Percentiles rank a stretch among this genome's conserved stretches.
Evolutionary conservation across 2,329 filamentous ascomycete species (phyloP).

Genomic region (Ceratocystis cubensis): DNA sequence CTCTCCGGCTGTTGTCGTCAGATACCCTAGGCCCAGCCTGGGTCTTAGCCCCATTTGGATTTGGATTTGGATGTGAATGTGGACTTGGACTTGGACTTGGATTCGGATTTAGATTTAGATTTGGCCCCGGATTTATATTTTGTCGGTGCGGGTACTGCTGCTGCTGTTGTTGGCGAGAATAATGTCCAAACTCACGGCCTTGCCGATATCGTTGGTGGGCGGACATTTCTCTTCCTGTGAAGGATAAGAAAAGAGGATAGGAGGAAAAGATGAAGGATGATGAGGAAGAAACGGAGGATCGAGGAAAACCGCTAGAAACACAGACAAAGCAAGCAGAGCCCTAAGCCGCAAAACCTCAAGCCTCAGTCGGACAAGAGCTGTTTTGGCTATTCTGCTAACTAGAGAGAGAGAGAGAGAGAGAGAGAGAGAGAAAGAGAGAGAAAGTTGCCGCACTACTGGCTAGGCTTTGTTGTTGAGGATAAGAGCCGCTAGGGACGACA

Average conservation of each 20-base stretch:
- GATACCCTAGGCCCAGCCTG: not conserved
- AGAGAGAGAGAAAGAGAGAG: not conserved
- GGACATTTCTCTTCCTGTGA: conserved; percentile 4
- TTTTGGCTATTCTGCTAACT: not conserved
- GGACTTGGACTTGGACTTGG: no score
- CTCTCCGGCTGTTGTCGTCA: not conserved
- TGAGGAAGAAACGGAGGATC: not conserved
- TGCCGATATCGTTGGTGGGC: conserved; percentile 8
- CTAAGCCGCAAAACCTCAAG: no score
- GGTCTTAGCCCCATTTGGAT: not conserved
- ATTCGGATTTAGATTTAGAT: not conserved
- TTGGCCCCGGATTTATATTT: not conserved
- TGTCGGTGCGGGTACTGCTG: not conserved
- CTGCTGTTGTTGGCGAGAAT: not conserved
- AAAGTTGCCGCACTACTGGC: not conserved
- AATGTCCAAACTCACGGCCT: conserved; percentile 13
- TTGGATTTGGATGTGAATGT: no score
- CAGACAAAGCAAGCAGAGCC: not conserved
- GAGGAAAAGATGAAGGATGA: not conserved
- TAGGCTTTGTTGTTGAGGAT: no score
- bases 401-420: not conserved
- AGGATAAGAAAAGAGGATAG: not conserved
- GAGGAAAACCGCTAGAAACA: not conserved
- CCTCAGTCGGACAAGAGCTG: not conserved
- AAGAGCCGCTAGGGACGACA: no score